These are phyloP conservation scores for Moesziomyces parantarcticus DNA, from an alignment of 1,284 basidiomycete species.

Conservation along the genomic window DNA sequence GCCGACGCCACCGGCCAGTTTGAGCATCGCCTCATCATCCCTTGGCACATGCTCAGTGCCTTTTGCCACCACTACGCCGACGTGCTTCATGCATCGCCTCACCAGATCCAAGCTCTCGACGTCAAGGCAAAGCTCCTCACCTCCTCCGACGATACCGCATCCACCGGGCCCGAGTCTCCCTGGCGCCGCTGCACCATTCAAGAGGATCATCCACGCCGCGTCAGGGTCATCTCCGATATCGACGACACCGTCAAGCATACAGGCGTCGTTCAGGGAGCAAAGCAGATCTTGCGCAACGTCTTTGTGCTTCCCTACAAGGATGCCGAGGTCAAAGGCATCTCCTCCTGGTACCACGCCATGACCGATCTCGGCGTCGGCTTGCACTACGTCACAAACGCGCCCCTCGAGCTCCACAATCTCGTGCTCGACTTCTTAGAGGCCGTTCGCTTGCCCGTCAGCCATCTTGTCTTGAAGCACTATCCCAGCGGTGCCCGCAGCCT, in stretches of 20 bases:
- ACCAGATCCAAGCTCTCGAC: constrained; percentile 40
- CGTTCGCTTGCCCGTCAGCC: constrained; percentile 76
- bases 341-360: constrained; percentile 69
- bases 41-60: constrained; percentile 51
- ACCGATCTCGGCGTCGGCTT: constrained; percentile 36
- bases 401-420: constrained; percentile 84
- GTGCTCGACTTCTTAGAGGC: constrained; percentile 81
- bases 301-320: constrained; percentile 75
- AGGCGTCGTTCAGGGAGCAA: constrained; percentile 66
- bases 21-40: constrained; percentile 37
- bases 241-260: constrained; percentile 88
- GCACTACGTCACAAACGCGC: constrained; percentile 80
- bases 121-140: constrained; percentile 28
- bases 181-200: constrained; percentile 40
- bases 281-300: constrained; percentile 69
- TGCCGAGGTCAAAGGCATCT: constrained; percentile 84
- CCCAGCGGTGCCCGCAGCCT: constrained; percentile 45
- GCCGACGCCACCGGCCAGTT: constrained; percentile 37
- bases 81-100: constrained; percentile 8
- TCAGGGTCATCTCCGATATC: constrained; percentile 85
- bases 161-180: constrained; percentile 11
- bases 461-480: constrained; percentile 55
- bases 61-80: constrained; percentile 39
- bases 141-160: neutral
- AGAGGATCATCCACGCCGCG: constrained; percentile 33